These are phyloP conservation scores for Meira miltonrushii DNA, from an alignment of 1,284 basidiomycete species.

Conservation along the genomic window DNA sequence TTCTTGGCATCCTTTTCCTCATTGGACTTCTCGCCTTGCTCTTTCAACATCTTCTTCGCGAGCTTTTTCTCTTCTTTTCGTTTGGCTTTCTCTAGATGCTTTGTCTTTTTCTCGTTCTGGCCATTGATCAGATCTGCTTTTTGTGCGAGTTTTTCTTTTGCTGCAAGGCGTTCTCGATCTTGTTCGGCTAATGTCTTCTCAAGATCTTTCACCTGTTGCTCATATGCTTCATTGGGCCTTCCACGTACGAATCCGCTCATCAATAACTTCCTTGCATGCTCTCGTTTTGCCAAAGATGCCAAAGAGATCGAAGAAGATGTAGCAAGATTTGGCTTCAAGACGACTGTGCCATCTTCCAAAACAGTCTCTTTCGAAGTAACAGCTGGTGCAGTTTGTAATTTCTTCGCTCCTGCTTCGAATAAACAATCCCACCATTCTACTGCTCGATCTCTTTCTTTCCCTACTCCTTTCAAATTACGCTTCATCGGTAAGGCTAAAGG, in stretches of 20 bases:
- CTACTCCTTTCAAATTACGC: conserved; percentile 43
- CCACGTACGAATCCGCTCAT: conserved; percentile 48
- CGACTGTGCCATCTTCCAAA: conserved; percentile 7
- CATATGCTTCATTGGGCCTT: background rate
- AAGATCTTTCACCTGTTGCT: conserved; percentile 2
- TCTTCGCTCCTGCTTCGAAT: conserved; percentile 31
- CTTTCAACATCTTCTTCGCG: conserved; percentile 3
- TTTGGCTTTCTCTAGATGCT: background rate
- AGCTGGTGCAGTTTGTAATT: background rate
- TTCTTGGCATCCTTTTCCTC: conserved; percentile 10
- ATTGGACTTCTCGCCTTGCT: conserved; percentile 10
- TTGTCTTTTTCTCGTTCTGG: conserved; percentile 1
- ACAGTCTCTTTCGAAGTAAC: conserved; percentile 2
- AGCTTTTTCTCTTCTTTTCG: conserved; percentile 11
- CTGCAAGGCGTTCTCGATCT: background rate
- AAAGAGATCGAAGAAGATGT: conserved; percentile 28
- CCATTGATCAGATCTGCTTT: background rate
- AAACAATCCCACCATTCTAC: conserved; percentile 52
- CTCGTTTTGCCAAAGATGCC: conserved; percentile 37
- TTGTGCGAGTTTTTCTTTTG: conserved; percentile 5
- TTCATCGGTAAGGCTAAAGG: conserved; percentile 47
- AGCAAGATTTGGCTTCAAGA: background rate
- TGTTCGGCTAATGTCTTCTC: background rate
- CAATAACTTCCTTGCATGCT: conserved; percentile 42
- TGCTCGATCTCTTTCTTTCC: conserved; percentile 47